Conservation (phyloP, 2,329 filamentous ascomycete genomes). For the Verticillium dahliae region DNA sequence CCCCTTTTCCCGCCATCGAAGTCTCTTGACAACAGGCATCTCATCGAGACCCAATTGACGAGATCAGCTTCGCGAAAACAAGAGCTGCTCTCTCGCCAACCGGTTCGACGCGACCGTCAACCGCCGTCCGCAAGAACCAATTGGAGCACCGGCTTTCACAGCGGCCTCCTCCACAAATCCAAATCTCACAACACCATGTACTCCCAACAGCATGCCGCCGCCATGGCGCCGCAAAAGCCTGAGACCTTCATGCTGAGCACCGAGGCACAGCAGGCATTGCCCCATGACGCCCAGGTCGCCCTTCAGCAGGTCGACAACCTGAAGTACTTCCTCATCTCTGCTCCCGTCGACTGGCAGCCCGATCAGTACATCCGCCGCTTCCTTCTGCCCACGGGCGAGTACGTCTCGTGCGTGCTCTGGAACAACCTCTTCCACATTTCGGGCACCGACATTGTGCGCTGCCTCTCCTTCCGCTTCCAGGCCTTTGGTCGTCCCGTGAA, state of each 20-base stretch:
- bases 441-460: conserved; percentile 96
- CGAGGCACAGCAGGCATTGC: conserved; percentile 92
- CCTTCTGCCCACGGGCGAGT: conserved; percentile 92
- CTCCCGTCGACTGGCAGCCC: conserved; percentile 93
- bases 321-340: conserved; percentile 99
- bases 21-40: background rate
- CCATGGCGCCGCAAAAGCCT: conserved; percentile 92
- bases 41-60: conserved; percentile 1
- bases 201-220: conserved; percentile 71
- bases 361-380: conserved; percentile 97
- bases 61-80: conserved; percentile 1
- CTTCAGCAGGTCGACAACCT: conserved; percentile 98
- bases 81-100: conserved; percentile 4
- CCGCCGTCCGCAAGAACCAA: conserved; percentile 5
- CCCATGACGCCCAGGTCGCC: conserved; percentile 93
- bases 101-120: conserved; percentile 13
- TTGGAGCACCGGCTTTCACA: background rate
- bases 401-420: conserved; percentile 97
- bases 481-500: conserved; percentile 97
- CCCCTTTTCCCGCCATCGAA: background rate
- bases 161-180: background rate
- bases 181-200: conserved; percentile 53
- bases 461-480: conserved; percentile 95
- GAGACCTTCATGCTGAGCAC: conserved; percentile 98
- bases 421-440: conserved; percentile 99